Conservation (phyloP, 352 stramenopile genomes). For the Phytophthora podocarpi region DNA sequence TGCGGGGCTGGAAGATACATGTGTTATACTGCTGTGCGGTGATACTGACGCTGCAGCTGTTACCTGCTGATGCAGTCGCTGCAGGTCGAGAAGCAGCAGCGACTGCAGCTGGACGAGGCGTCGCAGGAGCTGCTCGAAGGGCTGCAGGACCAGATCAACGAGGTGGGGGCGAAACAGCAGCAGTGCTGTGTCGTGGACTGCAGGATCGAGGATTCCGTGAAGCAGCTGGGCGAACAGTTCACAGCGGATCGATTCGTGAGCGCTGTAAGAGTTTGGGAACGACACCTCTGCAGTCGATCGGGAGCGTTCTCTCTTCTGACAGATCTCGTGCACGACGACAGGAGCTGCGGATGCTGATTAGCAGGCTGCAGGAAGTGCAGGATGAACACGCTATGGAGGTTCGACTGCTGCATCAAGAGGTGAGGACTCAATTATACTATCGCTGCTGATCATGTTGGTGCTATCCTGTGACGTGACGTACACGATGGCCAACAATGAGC, state of each 20-base stretch:
- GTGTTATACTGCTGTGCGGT: too few relatives aligned
- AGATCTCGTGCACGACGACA: slow-evolving; percentile 16
- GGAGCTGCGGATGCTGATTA: slow-evolving; percentile 50
- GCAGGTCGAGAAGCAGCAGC: slow-evolving; percentile 60
- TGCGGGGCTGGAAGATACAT: too few relatives aligned
- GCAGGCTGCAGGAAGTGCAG: slow-evolving; percentile 49
- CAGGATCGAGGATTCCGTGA: slow-evolving; percentile 32
- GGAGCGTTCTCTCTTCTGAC: slow-evolving; percentile 8
- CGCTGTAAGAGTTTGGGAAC: neutral
- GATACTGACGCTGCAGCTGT: too few relatives aligned
- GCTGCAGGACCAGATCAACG: slow-evolving; percentile 61
- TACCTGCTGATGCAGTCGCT: slow-evolving; percentile 55
- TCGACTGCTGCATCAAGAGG: slow-evolving; percentile 55
- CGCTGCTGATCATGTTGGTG: neutral
- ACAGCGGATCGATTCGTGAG: slow-evolving; percentile 46
- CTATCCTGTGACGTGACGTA: neutral
- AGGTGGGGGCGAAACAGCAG: slow-evolving; percentile 41
- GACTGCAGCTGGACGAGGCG: slow-evolving; percentile 61
- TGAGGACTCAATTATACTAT: slow-evolving; percentile 8
- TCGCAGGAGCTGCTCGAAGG: slow-evolving; percentile 60
- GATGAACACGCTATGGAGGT: slow-evolving; percentile 49
- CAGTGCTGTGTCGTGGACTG: slow-evolving; percentile 32
- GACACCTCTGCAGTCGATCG: neutral
- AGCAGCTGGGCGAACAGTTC: slow-evolving; percentile 39
- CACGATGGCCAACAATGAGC: neutral